Evolutionary conservation across 495 filamentous ascomycete species (phyloP), one percentile per base, ranked within the genome.

Genomic region (Chaetomium cochliodes): DNA sequence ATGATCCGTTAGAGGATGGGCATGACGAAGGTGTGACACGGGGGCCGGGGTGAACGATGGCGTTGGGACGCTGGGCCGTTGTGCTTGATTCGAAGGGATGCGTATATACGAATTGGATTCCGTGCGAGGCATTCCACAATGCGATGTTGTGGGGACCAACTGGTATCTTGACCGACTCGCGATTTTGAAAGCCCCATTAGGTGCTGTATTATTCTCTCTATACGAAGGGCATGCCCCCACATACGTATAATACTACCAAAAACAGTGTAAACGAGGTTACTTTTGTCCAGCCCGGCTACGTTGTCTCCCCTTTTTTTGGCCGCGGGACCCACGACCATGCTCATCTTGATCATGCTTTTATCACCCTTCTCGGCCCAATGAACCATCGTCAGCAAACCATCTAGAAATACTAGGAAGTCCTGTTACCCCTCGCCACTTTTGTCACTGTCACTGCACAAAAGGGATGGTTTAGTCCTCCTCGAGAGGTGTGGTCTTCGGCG

Each of bases 391-490:
- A n/a, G 16, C 3, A 44, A 18, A 44, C 16, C 13, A 2, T 15
- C n/a, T 8, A 8, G n/a, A n/a, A 47, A 46, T 0, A 47, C 18
- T n/a, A 20, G n/a, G 44, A 52, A 55, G 23, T 12, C 6, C 4
- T 26, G 2, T 41, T 56, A 41, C 18, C 28, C 28, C 16, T 23
- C 16, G 16, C 5, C 52, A 20, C 26, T 33, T 7, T 33, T 37
- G 15, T 33, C 5, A 33, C 28, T n/a, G 20, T 54, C 3, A 18
- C 5, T 20, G 28, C 47, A 44, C 22, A 44, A 11, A 41, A 12
- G 16, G 1, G n/a, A 23, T 23, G 30, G 33, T 41, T 60, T 78
- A 81, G 37, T 82, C 80, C 66, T 81, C 79, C 66, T 82, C 80
- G 18, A 81, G 65, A 12, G 67, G 64, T 8, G 75, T 81, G 15